A percentile compares a stretch with the other conserved stretches of the same genome.
Evolutionary conservation across 2,329 filamentous ascomycete species (phyloP).

Genomic region (Aspergillus sergii): DNA sequence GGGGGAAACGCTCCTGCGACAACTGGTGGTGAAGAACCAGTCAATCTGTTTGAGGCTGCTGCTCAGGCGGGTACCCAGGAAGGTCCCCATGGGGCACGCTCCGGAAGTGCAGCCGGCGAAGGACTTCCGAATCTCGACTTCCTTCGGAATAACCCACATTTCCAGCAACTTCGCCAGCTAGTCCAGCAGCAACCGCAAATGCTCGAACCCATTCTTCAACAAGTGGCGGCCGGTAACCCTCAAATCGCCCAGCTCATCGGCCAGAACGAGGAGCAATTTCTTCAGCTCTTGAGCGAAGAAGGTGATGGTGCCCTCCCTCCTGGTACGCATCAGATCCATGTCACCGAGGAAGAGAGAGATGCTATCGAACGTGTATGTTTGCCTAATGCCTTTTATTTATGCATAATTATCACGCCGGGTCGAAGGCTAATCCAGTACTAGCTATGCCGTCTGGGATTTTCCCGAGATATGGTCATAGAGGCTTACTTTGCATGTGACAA

Average conservation of each 20-base stretch:
- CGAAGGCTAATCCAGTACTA: constrained; percentile 42
- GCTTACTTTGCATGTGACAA: constrained; percentile 99
- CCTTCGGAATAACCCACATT: constrained; percentile 91
- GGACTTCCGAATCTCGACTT: constrained; percentile 84
- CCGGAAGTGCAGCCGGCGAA: constrained; percentile 51
- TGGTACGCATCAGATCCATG: constrained; percentile 83
- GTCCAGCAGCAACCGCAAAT: constrained; percentile 98
- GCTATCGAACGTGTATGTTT: constrained; percentile 86
- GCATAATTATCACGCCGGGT: background rate
- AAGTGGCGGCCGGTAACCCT: constrained; percentile 92
- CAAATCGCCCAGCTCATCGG: constrained; percentile 91
- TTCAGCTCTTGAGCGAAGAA: constrained; percentile 86
- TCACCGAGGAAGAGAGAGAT: constrained; percentile 94
- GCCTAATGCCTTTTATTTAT: background rate
- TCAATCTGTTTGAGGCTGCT: constrained; percentile 92
- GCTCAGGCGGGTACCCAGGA: constrained; percentile 67
- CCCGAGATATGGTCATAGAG: constrained; percentile 90
- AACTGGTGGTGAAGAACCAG: constrained; percentile 58
- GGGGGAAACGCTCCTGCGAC: constrained; percentile 39
- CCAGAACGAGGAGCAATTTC: constrained; percentile 88
- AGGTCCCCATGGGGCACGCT: constrained; percentile 37
- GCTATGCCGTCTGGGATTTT: constrained; percentile 91
- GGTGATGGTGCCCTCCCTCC: constrained; percentile 78
- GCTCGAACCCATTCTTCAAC: constrained; percentile 96
- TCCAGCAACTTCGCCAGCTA: constrained; percentile 94